phyloP scores from a whole-genome alignment of 169 alveolate species.

The Eimeria falciformis region DNA sequence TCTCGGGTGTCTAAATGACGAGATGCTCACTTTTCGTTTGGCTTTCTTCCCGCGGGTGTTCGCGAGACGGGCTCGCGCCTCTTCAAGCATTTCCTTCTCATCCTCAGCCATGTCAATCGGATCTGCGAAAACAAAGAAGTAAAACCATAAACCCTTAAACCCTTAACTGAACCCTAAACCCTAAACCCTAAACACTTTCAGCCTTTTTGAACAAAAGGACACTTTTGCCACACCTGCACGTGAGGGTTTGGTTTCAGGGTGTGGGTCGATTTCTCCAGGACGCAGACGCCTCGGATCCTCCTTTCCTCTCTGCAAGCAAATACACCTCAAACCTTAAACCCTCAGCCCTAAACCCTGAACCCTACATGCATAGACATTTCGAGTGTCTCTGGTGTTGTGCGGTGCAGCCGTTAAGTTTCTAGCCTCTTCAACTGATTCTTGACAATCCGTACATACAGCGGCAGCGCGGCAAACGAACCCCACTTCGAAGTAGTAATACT shows the following conservation, averaged over 20 bases:
- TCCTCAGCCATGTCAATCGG: constrained; percentile 97
- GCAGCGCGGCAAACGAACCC: too few species aligned
- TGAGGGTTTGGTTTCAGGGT: constrained; percentile 99
- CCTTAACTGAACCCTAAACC: neutral
- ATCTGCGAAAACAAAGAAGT: constrained; percentile 75
- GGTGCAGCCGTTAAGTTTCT: too few species aligned
- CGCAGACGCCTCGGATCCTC: constrained; percentile 96
- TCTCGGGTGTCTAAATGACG: neutral
- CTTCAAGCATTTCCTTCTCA: constrained; percentile 98
- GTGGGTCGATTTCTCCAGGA: constrained; percentile 99
- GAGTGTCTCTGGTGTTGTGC: too few species aligned
- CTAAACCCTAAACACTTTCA: neutral
- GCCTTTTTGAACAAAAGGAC: too few species aligned
- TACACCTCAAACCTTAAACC: too few species aligned
- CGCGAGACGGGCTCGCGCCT: constrained; percentile 99
- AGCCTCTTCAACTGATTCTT: too few species aligned
- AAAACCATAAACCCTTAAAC: neutral
- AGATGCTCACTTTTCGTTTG: constrained; percentile 93
- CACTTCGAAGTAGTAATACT: too few species aligned
- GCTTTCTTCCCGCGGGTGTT: constrained; percentile 99
- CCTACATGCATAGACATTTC: too few species aligned
- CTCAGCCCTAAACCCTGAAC: too few species aligned
- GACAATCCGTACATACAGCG: too few species aligned
- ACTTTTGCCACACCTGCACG: constrained; percentile 91
- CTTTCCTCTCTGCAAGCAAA: constrained; percentile 60